phyloP scores from a whole-genome alignment of 2,329 filamentous ascomycete species.

The Metarhizium sp. region DNA sequence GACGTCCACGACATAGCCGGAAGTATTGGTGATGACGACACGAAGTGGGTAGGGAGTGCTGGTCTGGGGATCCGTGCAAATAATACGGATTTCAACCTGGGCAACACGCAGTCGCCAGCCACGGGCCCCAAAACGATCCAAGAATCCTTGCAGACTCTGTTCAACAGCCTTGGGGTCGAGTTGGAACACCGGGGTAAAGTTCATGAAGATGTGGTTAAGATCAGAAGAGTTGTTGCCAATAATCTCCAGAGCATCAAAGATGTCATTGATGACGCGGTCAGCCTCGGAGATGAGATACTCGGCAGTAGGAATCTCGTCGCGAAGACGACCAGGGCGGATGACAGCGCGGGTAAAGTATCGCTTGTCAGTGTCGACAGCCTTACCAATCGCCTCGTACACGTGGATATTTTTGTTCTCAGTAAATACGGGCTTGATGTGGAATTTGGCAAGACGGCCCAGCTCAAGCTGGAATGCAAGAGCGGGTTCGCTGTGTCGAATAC shows the following conservation, averaged over 20 bases:
- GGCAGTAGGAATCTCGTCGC: constrained; percentile 95
- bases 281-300: constrained; percentile 98
- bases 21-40: constrained; percentile 96
- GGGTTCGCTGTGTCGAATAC: constrained; percentile 94
- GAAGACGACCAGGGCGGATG: constrained; percentile 84
- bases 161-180: constrained; percentile 84
- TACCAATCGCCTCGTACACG: constrained; percentile 94
- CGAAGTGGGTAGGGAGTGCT: constrained; percentile 84
- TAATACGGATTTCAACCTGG: constrained; percentile 94
- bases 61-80: constrained; percentile 84
- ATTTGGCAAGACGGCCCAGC: constrained; percentile 85
- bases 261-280: constrained; percentile 93
- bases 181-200: constrained; percentile 96
- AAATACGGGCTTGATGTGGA: constrained; percentile 96
- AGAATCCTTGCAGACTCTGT: constrained; percentile 85
- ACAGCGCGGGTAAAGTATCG: constrained; percentile 97
- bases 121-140: constrained; percentile 90
- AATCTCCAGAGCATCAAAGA: constrained; percentile 94
- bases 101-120: constrained; percentile 95
- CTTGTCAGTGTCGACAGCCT: constrained; percentile 92
- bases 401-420: constrained; percentile 99
- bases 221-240: constrained; percentile 99
- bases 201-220: constrained; percentile 99
- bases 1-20: constrained; percentile 93
- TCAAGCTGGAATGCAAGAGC: constrained; percentile 98